A percentile compares a stretch with the other conserved stretches of the same genome.
Conservation (phyloP, 495 filamentous ascomycete genomes). For the Entonaema liquescens region DNA sequence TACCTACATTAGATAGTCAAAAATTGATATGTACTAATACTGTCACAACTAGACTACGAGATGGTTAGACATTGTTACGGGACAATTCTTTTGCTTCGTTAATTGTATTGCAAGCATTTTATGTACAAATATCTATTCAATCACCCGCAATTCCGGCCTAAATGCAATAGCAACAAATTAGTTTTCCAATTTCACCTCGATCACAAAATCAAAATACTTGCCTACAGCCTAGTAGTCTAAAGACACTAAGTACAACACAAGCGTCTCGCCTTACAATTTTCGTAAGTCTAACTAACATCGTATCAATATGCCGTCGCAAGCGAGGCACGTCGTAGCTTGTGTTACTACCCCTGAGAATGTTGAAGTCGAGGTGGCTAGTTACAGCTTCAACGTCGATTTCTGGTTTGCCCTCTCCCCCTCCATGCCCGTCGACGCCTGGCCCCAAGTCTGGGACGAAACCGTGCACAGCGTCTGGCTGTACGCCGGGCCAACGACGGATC, state of each 20-base stretch:
- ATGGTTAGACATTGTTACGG: neutral
- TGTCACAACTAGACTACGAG: neutral
- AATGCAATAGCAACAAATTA: too few species aligned
- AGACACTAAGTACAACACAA: too few species aligned
- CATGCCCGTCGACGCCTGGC: neutral
- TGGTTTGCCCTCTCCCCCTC: neutral
- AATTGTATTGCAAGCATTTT: neutral
- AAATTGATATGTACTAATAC: neutral
- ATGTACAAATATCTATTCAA: neutral
- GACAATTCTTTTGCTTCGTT: neutral
- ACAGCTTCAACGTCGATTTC: neutral
- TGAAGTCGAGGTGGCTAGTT: neutral
- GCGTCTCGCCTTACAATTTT: neutral
- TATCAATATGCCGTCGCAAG: neutral
- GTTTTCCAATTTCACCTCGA: too few species aligned
- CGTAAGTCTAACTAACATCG: neutral
- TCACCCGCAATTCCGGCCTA: neutral
- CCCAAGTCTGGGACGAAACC: neutral
- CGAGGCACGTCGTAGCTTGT: neutral
- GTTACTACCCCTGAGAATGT: neutral
- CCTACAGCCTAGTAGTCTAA: neutral
- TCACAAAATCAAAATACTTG: neutral
- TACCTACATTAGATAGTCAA: neutral
- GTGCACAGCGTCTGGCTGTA: constrained; percentile 8
- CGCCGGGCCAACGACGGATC: neutral